phyloP scores from a whole-genome alignment of 257 asterid genomes.

The Hygrophila difformis region DNA sequence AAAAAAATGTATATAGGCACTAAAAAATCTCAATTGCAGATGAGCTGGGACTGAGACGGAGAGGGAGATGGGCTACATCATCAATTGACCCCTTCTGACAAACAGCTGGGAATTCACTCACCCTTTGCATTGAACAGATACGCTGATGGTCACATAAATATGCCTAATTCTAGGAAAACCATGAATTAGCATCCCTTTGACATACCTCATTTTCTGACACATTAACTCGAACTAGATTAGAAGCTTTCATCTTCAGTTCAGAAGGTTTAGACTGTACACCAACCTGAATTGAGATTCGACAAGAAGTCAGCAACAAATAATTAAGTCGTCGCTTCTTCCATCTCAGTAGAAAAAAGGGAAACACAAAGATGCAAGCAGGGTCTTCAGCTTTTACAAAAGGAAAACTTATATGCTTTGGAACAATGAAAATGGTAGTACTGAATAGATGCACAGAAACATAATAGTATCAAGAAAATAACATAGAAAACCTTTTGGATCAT shows the following conservation, averaged over 20 bases:
- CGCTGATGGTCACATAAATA: neutral
- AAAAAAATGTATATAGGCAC: neutral
- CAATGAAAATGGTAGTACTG: no score
- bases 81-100: slow-evolving; percentile 1
- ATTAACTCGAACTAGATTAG: slow-evolving; percentile 59
- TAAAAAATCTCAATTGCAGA: no score
- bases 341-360: neutral
- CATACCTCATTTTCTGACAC: slow-evolving; percentile 57
- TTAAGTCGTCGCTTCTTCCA: neutral
- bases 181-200: slow-evolving; percentile 9
- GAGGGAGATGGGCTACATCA: neutral
- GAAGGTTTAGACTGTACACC: slow-evolving; percentile 62
- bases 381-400: slow-evolving; percentile 1
- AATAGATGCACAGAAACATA: no score
- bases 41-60: neutral
- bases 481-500: neutral
- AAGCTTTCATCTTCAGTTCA: slow-evolving; percentile 50
- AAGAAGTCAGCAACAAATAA: slow-evolving; percentile 4
- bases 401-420: slow-evolving; percentile 4
- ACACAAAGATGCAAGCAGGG: neutral
- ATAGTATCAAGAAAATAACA: neutral
- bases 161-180: neutral
- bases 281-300: slow-evolving; percentile 38
- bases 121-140: neutral
- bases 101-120: neutral